Evolutionary conservation across 2,329 filamentous ascomycete species (phyloP), one percentile per base, ranked within the genome.

Genomic region (Scedosporium boydii): DNA sequence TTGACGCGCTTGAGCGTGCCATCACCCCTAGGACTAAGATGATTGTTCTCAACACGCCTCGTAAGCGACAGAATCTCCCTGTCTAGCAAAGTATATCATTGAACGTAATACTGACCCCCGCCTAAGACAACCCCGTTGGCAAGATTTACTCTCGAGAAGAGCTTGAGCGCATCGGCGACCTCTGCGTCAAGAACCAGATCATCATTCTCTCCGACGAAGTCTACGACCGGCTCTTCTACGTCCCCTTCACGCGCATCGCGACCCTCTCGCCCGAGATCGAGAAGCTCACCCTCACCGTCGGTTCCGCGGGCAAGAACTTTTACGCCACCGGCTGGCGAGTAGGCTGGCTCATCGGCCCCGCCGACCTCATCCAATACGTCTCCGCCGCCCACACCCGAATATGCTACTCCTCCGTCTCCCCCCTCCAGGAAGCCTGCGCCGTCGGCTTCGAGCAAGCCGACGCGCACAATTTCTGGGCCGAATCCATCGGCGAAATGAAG

Each of bases 251-350:
- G 0, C 86, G 95, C 68, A 88, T 98, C 62, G 91, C 91, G 26
- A 97, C 92, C 0, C 79, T 99, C 18, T 96, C 91, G 0, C 92
- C 93, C 0, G 92, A 97, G 73, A 86, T 98, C 60, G 92, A 92
- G 68, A 85, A 85, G 63, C 82, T 96, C 67, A 98, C 95, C 4
- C 77, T 99, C 58, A 98, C 95, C 0, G 95, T 99, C 34, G 95
- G 95, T 21, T 96, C 92, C 0, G 95, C 92, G 1, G 95, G 95
- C 69, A 99, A 99, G 83, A 96, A 95, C 80, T 99, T 99, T 76
- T 98, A 98, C 72, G 91, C 91, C 63, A 99, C 95, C 0, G 95
- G 95, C 58, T 99, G 95, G 95, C 87, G 95, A 63, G 93, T 98
- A 4, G 85, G 95, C 62, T 99, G 93, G 87, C 80, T 99, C 44